phyloP scores from a whole-genome alignment of 106 monocot species.

The Phalaenopsis equestris region DNA sequence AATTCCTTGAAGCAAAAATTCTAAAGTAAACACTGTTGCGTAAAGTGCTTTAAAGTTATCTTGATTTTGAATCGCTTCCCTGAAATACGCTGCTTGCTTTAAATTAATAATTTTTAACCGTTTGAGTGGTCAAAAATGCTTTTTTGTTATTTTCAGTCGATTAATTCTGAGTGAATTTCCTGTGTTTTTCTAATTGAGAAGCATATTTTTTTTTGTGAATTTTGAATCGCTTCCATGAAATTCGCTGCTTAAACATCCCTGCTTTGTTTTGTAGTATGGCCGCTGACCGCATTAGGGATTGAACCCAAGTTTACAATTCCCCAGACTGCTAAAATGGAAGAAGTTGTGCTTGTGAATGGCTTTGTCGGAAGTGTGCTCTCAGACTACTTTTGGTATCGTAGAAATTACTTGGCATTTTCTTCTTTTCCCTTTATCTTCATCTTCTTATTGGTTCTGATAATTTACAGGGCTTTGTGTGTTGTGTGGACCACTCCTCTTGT shows the following conservation, averaged over 20 bases:
- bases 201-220: not conserved
- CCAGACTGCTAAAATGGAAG: slow-evolving; percentile 86
- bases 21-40: not conserved
- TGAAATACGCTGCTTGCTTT: not conserved
- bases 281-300: slow-evolving; percentile 78
- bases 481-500: slow-evolving; percentile 99
- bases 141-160: not conserved
- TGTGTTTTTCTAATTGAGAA: not conserved
- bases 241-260: not conserved
- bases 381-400: slow-evolving; percentile 89
- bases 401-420: not conserved
- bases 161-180: not conserved
- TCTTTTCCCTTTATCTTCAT: not conserved
- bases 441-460: slow-evolving; percentile 1
- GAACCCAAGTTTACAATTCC: slow-evolving; percentile 94
- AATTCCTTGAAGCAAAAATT: not conserved
- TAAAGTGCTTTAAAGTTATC: not conserved
- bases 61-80: not conserved
- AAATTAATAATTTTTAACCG: not conserved
- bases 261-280: slow-evolving; percentile 73
- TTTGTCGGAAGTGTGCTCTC: slow-evolving; percentile 93
- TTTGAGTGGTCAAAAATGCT: not conserved
- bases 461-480: slow-evolving; percentile 88
- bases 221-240: not conserved
- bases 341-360: slow-evolving; percentile 93